Evolutionary conservation across 2,329 filamentous ascomycete species (phyloP).

Genomic region (Penicillium hordei): DNA sequence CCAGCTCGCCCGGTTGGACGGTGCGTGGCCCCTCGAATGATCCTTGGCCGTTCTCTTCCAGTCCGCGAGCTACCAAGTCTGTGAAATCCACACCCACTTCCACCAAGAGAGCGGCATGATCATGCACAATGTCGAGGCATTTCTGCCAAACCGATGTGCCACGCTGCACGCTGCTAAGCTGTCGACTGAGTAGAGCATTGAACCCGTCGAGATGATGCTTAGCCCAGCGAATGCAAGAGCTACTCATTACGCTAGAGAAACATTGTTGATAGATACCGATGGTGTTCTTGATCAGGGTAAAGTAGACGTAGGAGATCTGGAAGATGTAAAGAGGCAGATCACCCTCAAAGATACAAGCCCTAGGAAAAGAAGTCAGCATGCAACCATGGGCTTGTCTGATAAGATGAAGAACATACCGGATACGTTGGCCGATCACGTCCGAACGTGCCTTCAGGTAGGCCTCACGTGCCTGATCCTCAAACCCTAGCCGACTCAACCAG

Average conservation of each 20-base stretch:
- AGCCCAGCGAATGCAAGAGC: conserved; percentile 96
- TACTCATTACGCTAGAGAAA: conserved; percentile 84
- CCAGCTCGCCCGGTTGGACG: conserved; percentile 19
- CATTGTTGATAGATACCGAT: conserved; percentile 83
- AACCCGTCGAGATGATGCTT: conserved; percentile 92
- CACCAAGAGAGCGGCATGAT: conserved; percentile 74
- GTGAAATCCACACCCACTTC: conserved; percentile 90
- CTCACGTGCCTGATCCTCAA: conserved; percentile 84
- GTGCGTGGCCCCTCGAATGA: conserved; percentile 17
- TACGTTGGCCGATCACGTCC: conserved; percentile 74
- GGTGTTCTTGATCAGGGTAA: conserved; percentile 90
- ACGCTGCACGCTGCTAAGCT: conserved; percentile 80
- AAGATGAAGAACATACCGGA: conserved; percentile 59
- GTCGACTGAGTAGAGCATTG: conserved; percentile 76
- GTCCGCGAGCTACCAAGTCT: conserved; percentile 68
- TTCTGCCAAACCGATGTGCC: conserved; percentile 75
- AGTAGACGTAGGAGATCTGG: conserved; percentile 93
- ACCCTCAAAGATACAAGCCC: conserved; percentile 93
- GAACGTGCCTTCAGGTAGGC: conserved; percentile 80
- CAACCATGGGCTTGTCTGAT: neutral
- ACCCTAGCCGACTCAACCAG: conserved; percentile 84
- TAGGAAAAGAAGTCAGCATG: conserved; percentile 41
- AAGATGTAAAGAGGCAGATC: conserved; percentile 91
- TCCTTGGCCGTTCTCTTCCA: conserved; percentile 30
- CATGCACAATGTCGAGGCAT: conserved; percentile 78